These are phyloP conservation scores for Cladosporium sp. DNA, from an alignment of 2,329 filamentous ascomycete genomes.

Conservation along the genomic window DNA sequence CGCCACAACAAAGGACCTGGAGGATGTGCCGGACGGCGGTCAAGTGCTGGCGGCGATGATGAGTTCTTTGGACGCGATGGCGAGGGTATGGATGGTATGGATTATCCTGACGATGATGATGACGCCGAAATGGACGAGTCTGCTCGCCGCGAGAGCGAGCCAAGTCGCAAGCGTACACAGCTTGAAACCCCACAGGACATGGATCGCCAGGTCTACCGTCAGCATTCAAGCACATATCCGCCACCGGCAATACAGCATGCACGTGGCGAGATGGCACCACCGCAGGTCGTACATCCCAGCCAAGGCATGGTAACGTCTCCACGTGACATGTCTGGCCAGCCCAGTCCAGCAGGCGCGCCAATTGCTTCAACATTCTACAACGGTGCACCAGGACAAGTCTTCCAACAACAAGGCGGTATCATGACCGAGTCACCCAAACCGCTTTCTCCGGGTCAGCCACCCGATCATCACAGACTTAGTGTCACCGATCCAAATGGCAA, in stretches of 20 bases:
- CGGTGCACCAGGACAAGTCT: conserved; percentile 50
- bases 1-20: conserved; percentile 94
- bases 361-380: conserved; percentile 26
- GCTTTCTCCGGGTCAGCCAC: conserved; percentile 61
- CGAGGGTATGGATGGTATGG: conserved; percentile 60
- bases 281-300: conserved; percentile 30
- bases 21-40: conserved; percentile 85
- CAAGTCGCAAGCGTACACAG: conserved; percentile 70
- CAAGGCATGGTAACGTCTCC: conserved; percentile 31
- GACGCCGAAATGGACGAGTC: conserved; percentile 51
- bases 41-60: conserved; percentile 79
- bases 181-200: conserved; percentile 54
- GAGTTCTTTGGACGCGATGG: conserved; percentile 49
- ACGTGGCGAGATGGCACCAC: conserved; percentile 35
- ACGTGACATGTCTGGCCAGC: conserved; percentile 33
- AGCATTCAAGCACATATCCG: conserved; percentile 69
- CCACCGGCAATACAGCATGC: conserved; percentile 48
- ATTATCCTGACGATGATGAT: conserved; percentile 55
- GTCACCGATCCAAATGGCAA: conserved; percentile 40
- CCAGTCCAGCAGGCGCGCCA: conserved; percentile 23
- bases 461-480: conserved; percentile 50
- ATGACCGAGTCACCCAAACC: conserved; percentile 88
- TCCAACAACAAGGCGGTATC: conserved; percentile 55
- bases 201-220: conserved; percentile 54
- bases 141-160: conserved; percentile 63